phyloP scores from a whole-genome alignment of 345 rosid species.

The Punica granatum region DNA sequence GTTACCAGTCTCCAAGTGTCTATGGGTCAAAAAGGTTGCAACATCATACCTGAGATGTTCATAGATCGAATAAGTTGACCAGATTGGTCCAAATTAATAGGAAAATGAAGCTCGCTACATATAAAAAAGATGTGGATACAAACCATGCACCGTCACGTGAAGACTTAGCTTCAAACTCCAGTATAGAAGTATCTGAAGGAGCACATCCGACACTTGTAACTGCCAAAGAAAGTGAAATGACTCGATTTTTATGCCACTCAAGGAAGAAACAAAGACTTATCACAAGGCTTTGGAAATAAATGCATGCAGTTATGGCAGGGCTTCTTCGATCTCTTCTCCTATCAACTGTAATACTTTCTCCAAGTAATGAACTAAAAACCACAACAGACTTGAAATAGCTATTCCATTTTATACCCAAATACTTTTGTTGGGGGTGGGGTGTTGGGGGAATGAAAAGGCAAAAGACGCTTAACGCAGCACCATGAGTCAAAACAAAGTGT shows the following conservation, averaged over 20 bases:
- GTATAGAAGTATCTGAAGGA: slow-evolving; percentile 48
- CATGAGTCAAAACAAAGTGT: not conserved
- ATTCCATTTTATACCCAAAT: not conserved
- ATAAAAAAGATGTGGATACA: slow-evolving; percentile 14
- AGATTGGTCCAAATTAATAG: not conserved
- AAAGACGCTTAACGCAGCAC: not conserved
- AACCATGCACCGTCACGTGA: slow-evolving; percentile 99
- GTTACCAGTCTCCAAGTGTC: slow-evolving; percentile 63
- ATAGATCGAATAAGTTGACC: not conserved
- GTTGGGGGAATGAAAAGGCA: not conserved
- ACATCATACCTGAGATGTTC: slow-evolving; percentile 74
- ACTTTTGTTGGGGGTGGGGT: too few relatives aligned
- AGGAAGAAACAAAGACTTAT: not conserved
- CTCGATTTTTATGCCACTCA: not conserved
- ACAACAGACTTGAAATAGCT: not conserved
- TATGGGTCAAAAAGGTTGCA: slow-evolving; percentile 60
- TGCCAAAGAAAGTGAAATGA: slow-evolving; percentile 17
- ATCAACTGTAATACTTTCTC: not conserved
- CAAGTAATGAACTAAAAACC: not conserved
- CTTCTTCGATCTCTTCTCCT: not conserved
- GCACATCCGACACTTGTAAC: slow-evolving; percentile 48
- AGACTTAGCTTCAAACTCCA: slow-evolving; percentile 98
- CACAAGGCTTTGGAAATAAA: not conserved
- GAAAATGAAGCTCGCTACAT: not conserved
- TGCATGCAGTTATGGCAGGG: not conserved